Conservation (phyloP, 2,329 filamentous ascomycete genomes). For the Pseudogymnoascus pannorum region DNA sequence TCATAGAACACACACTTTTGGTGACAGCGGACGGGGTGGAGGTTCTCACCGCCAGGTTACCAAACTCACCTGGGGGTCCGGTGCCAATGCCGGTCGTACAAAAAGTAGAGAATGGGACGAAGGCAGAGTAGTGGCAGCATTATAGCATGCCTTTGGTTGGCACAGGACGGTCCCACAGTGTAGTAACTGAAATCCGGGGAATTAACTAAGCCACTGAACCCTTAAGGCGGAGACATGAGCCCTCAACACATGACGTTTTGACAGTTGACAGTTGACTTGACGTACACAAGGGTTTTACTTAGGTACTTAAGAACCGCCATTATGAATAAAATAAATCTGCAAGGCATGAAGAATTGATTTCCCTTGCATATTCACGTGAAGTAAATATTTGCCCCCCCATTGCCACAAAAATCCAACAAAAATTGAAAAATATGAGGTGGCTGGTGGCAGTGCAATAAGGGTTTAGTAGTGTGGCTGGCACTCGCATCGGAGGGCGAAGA, state of each 20-base stretch:
- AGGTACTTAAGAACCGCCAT: neutral
- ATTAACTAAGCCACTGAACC: conserved; percentile 1
- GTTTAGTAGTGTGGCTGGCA: conserved; percentile 2
- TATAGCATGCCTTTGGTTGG: neutral
- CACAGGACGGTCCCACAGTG: neutral
- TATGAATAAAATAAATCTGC: neutral
- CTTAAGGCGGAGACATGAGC: neutral
- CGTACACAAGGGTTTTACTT: neutral
- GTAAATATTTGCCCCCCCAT: neutral
- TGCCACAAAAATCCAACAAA: neutral
- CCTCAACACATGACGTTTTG: neutral
- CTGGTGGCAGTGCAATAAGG: conserved; percentile 1
- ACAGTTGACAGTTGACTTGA: neutral
- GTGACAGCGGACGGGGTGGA: conserved; percentile 80
- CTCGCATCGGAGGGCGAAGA: neutral
- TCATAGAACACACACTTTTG: conserved; percentile 67
- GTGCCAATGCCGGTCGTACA: conserved; percentile 46
- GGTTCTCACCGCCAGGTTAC: conserved; percentile 59
- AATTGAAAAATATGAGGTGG: neutral
- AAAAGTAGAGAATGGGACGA: conserved; percentile 16
- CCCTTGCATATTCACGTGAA: neutral
- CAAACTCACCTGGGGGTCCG: conserved; percentile 66
- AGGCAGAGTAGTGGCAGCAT: conserved; percentile 3
- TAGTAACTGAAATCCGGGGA: neutral
- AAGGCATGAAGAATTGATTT: neutral